Evolutionary conservation across 176 grass and related monocot genomes (phyloP).

Genomic region (Zea mays): DNA sequence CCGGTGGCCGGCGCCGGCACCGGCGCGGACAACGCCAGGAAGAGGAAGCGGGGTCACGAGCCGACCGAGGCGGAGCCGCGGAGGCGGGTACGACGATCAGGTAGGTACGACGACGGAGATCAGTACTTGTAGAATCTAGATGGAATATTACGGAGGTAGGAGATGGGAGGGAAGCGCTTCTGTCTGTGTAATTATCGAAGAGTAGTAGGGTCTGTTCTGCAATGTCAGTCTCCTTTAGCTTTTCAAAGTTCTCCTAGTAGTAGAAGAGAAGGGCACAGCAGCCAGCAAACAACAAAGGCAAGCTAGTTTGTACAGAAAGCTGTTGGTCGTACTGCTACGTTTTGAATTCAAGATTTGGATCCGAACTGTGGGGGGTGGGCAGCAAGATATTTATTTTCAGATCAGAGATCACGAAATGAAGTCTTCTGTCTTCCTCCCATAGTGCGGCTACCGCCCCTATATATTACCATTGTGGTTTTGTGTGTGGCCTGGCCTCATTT

Average conservation of each 20-base stretch:
- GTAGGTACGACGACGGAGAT: constrained; percentile 27
- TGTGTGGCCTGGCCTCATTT: not conserved
- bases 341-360: constrained; percentile 31
- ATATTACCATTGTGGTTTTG: not conserved
- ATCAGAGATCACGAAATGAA: not conserved
- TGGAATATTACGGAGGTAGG: not conserved
- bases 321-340: not conserved
- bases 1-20: not conserved
- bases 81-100: constrained; percentile 3
- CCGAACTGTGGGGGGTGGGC: not conserved
- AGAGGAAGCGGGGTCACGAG: constrained; percentile 28
- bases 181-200: constrained; percentile 36
- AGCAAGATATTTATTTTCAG: constrained; percentile 8
- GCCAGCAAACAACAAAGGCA: too few relatives aligned
- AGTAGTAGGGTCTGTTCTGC: not conserved
- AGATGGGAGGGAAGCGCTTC: constrained; percentile 25
- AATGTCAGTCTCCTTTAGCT: constrained; percentile 14
- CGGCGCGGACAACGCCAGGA: not conserved
- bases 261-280: not conserved
- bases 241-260: constrained; percentile 43
- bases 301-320: constrained; percentile 30
- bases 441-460: not conserved
- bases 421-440: not conserved
- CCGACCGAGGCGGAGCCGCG: too few relatives aligned
- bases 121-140: not conserved